Conservation (phyloP, 164 flowering plant species). For the Amborella trichopoda region DNA sequence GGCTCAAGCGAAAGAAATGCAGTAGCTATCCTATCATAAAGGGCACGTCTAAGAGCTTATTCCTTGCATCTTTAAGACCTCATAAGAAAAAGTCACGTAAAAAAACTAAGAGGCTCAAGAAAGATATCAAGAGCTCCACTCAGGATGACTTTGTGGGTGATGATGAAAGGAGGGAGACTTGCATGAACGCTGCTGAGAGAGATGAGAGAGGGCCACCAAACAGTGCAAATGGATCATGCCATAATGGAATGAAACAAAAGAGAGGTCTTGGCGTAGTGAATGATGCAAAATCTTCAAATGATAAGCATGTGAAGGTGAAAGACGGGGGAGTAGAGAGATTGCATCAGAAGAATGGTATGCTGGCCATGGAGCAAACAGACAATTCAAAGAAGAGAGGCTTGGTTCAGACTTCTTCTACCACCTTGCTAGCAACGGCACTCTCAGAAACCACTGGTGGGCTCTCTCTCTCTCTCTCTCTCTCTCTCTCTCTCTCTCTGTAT, state of each 20-base stretch:
- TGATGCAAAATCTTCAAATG: background rate
- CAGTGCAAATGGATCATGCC: slow-evolving; percentile 9
- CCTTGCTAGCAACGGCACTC: background rate
- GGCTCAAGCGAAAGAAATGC: slow-evolving; percentile 21
- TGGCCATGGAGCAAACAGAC: slow-evolving; percentile 15
- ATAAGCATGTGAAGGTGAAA: slow-evolving; percentile 3
- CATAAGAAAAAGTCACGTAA: slow-evolving; percentile 41
- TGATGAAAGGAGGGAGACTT: slow-evolving; percentile 12
- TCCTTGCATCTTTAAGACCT: slow-evolving; percentile 23
- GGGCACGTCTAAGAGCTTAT: slow-evolving; percentile 24
- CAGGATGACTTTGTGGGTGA: slow-evolving; percentile 11
- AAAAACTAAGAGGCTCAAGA: slow-evolving; percentile 12
- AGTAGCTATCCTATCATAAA: slow-evolving; percentile 15
- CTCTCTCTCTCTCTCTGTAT: background rate
- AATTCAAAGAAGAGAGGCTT: background rate
- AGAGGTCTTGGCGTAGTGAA: slow-evolving; percentile 4
- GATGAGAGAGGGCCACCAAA: slow-evolving; percentile 3
- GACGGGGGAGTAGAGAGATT: slow-evolving; percentile 20
- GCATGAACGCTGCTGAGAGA: slow-evolving; percentile 39
- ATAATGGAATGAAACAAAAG: slow-evolving; percentile 9
- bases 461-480: no score
- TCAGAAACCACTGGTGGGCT: background rate
- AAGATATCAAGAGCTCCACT: slow-evolving; percentile 3
- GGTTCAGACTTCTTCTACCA: background rate
- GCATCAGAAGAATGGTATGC: slow-evolving; percentile 16